phyloP scores from a whole-genome alignment of 75 land plant genomes.

The Pseudotsuga menziesii region DNA sequence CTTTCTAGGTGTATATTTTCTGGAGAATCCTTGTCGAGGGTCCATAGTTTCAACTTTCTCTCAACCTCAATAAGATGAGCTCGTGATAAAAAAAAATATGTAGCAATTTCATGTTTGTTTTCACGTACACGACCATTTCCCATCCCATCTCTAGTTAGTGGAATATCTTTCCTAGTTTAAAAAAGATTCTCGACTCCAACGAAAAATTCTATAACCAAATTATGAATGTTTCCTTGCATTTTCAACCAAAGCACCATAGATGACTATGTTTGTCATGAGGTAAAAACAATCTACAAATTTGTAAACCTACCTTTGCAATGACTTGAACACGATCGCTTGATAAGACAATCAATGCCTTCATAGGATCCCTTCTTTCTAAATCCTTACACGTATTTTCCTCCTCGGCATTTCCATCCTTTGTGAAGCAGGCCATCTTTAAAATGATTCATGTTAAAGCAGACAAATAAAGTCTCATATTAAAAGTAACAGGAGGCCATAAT shows the following conservation, averaged over 20 bases:
- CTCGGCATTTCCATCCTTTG: slow-evolving; percentile 34
- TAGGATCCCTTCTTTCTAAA: slow-evolving; percentile 19
- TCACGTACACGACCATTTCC: slow-evolving; percentile 50
- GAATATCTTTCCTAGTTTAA: slow-evolving; percentile 50
- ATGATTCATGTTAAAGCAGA: slow-evolving; percentile 43
- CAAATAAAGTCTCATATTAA: background rate
- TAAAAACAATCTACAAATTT: background rate
- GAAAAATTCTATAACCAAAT: background rate
- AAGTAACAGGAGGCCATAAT: background rate
- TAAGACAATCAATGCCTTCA: slow-evolving; percentile 59
- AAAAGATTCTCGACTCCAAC: background rate
- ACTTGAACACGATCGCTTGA: slow-evolving; percentile 84
- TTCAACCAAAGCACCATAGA: background rate
- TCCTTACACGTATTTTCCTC: slow-evolving; percentile 20
- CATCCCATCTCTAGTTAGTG: slow-evolving; percentile 46
- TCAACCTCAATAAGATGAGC: slow-evolving; percentile 54
- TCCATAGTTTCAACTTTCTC: slow-evolving; percentile 84
- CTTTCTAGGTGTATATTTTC: slow-evolving; percentile 59
- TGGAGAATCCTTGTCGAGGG: slow-evolving; percentile 79
- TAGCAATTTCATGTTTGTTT: slow-evolving; percentile 62
- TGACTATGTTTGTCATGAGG: background rate
- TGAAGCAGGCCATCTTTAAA: slow-evolving; percentile 71
- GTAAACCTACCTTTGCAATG: slow-evolving; percentile 59
- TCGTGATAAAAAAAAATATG: slow-evolving; percentile 69
- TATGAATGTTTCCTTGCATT: background rate